These are phyloP conservation scores for Gentiana dahurica DNA, from an alignment of 257 asterid genomes.

Conservation along the genomic window DNA sequence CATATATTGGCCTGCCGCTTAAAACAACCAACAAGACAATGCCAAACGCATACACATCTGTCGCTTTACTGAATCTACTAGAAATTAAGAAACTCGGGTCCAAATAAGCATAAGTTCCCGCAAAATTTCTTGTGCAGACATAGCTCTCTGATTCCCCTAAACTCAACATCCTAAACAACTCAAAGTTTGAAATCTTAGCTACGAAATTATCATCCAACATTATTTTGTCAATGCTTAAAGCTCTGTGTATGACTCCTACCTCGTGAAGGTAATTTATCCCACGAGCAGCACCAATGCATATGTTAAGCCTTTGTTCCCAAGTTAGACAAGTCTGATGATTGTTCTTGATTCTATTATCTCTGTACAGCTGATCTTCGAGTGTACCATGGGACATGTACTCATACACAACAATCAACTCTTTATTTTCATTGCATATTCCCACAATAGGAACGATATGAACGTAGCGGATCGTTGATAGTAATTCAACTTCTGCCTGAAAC, in stretches of 20 bases:
- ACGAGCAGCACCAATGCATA: constrained; percentile 5
- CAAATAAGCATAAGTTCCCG: background rate
- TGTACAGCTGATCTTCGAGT: background rate
- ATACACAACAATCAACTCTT: background rate
- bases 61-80: background rate
- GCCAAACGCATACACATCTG: constrained; percentile 10
- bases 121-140: background rate
- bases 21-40: constrained; percentile 4
- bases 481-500: background rate
- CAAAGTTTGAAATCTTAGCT: too few relatives aligned
- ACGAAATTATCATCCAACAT: too few relatives aligned
- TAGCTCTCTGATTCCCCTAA: background rate
- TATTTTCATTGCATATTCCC: background rate
- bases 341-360: background rate
- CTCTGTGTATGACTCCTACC: background rate
- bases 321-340: background rate
- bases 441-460: background rate
- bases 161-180: background rate
- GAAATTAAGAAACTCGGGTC: background rate
- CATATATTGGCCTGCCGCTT: background rate
- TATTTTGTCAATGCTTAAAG: too few relatives aligned
- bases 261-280: constrained; percentile 3
- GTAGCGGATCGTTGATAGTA: background rate
- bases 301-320: constrained; percentile 3
- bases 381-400: background rate